phyloP scores from a whole-genome alignment of 1,139 yeast species.

The Candida sp. region DNA sequence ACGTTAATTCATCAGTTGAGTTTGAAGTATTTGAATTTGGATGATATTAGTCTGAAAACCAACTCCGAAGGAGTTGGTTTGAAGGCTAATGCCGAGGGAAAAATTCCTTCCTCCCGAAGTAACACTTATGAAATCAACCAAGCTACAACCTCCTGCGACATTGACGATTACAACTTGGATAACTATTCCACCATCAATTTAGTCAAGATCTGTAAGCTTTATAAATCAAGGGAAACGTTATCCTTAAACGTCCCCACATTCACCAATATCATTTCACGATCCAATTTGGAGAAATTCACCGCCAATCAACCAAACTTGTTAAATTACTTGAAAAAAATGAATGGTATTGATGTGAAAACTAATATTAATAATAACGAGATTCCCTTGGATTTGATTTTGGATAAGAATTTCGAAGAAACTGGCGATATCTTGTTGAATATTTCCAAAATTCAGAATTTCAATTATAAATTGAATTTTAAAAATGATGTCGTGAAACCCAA shows the following conservation, averaged over 20 bases:
- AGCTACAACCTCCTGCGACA: slow-evolving; percentile 8
- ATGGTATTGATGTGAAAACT: slow-evolving; percentile 6
- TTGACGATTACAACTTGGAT: slow-evolving; percentile 9
- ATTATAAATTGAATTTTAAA: slow-evolving; percentile 24
- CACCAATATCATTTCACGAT: slow-evolving; percentile 54
- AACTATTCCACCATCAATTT: slow-evolving; percentile 64
- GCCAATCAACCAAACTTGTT: slow-evolving; percentile 33
- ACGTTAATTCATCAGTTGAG: slow-evolving; percentile 75
- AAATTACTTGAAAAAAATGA: slow-evolving; percentile 16
- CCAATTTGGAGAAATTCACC: slow-evolving; percentile 40
- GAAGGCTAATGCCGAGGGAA: background rate
- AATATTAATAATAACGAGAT: slow-evolving; percentile 25
- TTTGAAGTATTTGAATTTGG: slow-evolving; percentile 56
- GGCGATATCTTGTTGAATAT: slow-evolving; percentile 42
- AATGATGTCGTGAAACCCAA: slow-evolving; percentile 34
- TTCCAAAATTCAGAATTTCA: slow-evolving; percentile 45
- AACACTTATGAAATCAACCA: slow-evolving; percentile 2
- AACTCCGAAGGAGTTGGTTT: background rate
- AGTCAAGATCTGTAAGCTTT: slow-evolving; percentile 63
- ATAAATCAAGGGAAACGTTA: slow-evolving; percentile 76
- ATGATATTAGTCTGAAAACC: background rate
- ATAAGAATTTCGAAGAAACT: slow-evolving; percentile 26
- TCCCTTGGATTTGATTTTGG: slow-evolving; percentile 31
- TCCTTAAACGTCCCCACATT: slow-evolving; percentile 61
- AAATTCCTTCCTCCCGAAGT: background rate